phyloP scores from a whole-genome alignment of 2,329 filamentous ascomycete genomes.

The Penicillium sp. region DNA sequence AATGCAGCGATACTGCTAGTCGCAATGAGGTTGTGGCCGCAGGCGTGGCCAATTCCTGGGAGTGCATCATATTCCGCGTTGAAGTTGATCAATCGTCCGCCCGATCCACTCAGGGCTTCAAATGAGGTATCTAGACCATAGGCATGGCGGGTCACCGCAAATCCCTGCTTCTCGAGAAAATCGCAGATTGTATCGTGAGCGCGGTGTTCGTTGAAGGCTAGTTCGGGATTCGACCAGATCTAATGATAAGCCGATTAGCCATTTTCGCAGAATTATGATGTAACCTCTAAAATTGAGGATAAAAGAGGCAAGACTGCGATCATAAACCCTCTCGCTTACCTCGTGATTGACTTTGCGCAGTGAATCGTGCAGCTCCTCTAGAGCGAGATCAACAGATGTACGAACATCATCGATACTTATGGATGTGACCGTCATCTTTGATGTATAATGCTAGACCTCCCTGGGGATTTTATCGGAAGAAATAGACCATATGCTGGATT shows the following conservation, averaged over 20 bases:
- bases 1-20: conserved; percentile 42
- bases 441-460: too few relatives aligned
- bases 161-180: conserved; percentile 51
- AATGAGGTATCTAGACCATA: conserved; percentile 60
- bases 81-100: conserved; percentile 42
- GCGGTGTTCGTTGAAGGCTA: conserved; percentile 56
- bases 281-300: too few relatives aligned
- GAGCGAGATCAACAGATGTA: conserved; percentile 22
- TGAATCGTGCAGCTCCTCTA: conserved; percentile 22
- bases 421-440: conserved; percentile 22
- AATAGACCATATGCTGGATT: too few relatives aligned
- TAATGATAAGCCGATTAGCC: neutral
- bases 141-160: conserved; percentile 53
- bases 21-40: conserved; percentile 46
- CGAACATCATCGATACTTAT: conserved; percentile 27
- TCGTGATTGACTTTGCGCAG: conserved; percentile 32
- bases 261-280: too few relatives aligned
- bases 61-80: conserved; percentile 51
- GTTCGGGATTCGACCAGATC: conserved; percentile 50
- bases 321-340: conserved; percentile 13
- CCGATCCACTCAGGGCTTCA: conserved; percentile 49
- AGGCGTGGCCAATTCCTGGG: conserved; percentile 46
- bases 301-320: neutral
- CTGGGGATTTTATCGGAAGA: too few relatives aligned
- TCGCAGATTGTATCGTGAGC: conserved; percentile 57